Conservation (phyloP, 257 asterid genomes). For the Solanum paucissectum region DNA sequence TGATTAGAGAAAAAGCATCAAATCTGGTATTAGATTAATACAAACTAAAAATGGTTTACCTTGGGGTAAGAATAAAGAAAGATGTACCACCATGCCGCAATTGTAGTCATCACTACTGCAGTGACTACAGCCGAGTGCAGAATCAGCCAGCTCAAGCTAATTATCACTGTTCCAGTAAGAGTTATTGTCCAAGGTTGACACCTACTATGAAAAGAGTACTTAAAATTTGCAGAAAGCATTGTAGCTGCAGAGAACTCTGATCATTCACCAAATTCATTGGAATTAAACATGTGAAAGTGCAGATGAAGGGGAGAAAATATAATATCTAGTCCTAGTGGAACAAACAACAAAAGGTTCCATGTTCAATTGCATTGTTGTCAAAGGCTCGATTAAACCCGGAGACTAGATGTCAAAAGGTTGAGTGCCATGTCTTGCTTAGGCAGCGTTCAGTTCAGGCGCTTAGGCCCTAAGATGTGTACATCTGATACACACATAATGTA, state of each 20-base stretch:
- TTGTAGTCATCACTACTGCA: constrained; percentile 27
- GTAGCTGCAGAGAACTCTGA: neutral
- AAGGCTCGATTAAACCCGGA: neutral
- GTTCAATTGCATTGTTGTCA: neutral
- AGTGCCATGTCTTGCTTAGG: neutral
- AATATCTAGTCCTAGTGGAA: neutral
- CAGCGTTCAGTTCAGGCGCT: neutral
- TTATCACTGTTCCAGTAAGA: constrained; percentile 48
- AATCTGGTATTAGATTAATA: neutral
- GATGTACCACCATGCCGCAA: constrained; percentile 79
- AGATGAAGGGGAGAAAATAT: neutral
- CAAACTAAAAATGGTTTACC: constrained; percentile 26
- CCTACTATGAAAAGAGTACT: constrained; percentile 24
- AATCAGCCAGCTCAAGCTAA: constrained; percentile 59
- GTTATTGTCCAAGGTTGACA: constrained; percentile 96
- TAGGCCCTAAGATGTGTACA: neutral
- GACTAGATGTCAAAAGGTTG: neutral
- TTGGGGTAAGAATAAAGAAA: constrained; percentile 85
- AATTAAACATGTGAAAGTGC: neutral
- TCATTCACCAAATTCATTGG: neutral
- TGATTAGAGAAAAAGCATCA: neutral
- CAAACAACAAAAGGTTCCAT: neutral
- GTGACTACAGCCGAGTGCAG: constrained; percentile 44
- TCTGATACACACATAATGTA: neutral
- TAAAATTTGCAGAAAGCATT: neutral